Percentiles rank a stretch among this genome's conserved stretches.
Evolutionary conservation across 208 protist species (phyloP).

Genomic region (Naegleria lovaniensis): DNA sequence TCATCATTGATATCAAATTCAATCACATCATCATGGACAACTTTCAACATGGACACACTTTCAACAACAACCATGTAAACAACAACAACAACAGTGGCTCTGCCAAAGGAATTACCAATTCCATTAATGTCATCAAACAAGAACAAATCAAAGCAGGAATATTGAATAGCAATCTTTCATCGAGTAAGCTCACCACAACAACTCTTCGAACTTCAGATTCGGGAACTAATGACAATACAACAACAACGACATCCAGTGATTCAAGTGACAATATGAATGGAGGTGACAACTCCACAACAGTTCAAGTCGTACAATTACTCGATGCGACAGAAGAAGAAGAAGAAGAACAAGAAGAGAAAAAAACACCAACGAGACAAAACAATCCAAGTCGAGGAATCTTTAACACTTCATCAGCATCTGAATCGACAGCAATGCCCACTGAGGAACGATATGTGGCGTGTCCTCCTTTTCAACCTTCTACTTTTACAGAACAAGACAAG

Average conservation of each 20-base stretch:
- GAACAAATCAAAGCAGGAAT: background rate
- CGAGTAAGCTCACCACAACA: background rate
- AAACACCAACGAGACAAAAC: background rate
- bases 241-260: background rate
- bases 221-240: background rate
- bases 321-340: background rate
- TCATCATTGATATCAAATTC: too few species aligned
- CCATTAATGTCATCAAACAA: background rate
- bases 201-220: background rate
- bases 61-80: too few species aligned
- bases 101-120: background rate
- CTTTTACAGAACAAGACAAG: background rate
- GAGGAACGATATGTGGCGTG: background rate
- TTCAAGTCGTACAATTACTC: background rate
- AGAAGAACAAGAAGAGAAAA: background rate
- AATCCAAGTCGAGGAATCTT: background rate
- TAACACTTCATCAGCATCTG: background rate
- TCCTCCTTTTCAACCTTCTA: background rate
- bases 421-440: background rate
- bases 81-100: too few species aligned
- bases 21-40: too few species aligned
- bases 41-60: too few species aligned
- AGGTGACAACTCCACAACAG: too few species aligned
- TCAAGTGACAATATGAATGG: background rate
- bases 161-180: background rate